A percentile compares a stretch with the other conserved stretches of the same genome.
Conservation (phyloP, 2,329 filamentous ascomycete species). For the Calonectria pauciramosa region DNA sequence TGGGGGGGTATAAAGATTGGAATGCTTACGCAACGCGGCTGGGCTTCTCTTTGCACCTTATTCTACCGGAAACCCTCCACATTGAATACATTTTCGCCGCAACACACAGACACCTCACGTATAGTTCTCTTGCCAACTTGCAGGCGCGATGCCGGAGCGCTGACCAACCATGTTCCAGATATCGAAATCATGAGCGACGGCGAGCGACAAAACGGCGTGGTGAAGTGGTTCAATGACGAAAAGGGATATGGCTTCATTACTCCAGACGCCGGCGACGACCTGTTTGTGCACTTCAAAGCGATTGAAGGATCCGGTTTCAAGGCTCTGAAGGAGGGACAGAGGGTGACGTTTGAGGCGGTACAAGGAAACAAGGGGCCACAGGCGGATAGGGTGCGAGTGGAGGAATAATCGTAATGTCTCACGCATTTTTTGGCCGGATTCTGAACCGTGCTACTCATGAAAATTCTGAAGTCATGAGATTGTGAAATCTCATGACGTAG, state of each 20-base stretch:
- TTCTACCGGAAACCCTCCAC: neutral
- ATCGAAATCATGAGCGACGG: neutral
- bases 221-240: conserved; percentile 1
- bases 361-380: neutral
- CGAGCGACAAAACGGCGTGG: neutral
- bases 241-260: conserved; percentile 8
- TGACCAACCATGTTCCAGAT: neutral
- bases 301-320: neutral
- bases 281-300: neutral
- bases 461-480: neutral
- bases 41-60: neutral
- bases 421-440: no score
- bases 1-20: neutral
- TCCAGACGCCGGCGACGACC: neutral
- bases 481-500: neutral
- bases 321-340: neutral
- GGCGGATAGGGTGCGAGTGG: neutral
- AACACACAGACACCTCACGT: neutral
- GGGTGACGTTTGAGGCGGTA: neutral
- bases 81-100: neutral
- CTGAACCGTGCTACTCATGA: neutral
- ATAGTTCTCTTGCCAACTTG: neutral
- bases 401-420: neutral
- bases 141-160: neutral
- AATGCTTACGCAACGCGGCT: neutral